Percentiles rank a stretch among this genome's conserved stretches.
Evolutionary conservation across 2,329 filamentous ascomycete genomes (phyloP).

Genomic region (Pseudohalonectria lignicola): DNA sequence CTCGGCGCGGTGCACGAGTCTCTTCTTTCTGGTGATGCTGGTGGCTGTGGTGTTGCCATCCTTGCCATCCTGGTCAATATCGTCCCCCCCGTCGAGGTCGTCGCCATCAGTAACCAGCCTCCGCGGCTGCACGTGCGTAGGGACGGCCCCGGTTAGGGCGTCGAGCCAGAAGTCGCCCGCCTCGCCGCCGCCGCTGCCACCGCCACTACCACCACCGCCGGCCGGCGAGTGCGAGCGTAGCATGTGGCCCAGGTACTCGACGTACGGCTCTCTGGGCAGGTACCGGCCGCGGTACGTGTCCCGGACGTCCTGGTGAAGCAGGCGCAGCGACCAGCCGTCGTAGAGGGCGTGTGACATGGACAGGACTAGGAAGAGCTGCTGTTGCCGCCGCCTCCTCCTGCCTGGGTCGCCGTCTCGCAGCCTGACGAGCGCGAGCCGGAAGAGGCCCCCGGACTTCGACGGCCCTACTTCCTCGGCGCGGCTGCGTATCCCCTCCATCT

Average conservation of each 20-base stretch:
- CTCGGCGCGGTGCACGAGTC: slow-evolving; percentile 29
- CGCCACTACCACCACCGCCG: no score
- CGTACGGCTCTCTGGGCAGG: slow-evolving; percentile 32
- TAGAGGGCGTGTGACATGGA: slow-evolving; percentile 83
- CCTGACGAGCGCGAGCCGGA: slow-evolving; percentile 35
- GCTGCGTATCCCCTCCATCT: slow-evolving; percentile 24
- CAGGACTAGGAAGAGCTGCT: slow-evolving; percentile 43
- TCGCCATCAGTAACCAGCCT: no score
- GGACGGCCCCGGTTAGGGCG: slow-evolving; percentile 42
- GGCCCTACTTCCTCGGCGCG: slow-evolving; percentile 22
- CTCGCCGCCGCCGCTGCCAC: no score
- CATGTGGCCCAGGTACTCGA: slow-evolving; percentile 43
- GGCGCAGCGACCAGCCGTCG: slow-evolving; percentile 71
- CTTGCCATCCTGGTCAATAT: neutral
- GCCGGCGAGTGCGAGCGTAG: slow-evolving; percentile 25
- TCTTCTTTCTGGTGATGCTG: neutral
- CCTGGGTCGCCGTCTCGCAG: no score
- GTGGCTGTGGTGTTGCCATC: neutral
- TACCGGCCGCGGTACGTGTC: slow-evolving; percentile 45
- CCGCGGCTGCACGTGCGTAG: slow-evolving; percentile 25
- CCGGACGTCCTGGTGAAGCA: slow-evolving; percentile 62
- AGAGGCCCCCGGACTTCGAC: slow-evolving; percentile 24
- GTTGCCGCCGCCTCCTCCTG: slow-evolving; percentile 13
- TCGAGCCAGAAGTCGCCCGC: slow-evolving; percentile 59
- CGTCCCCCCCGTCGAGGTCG: no score